Percentiles rank a stretch among this genome's conserved stretches.
Evolutionary conservation across 2,329 filamentous ascomycete genomes (phyloP).

Genomic region (Pezicula neosporulosa): DNA sequence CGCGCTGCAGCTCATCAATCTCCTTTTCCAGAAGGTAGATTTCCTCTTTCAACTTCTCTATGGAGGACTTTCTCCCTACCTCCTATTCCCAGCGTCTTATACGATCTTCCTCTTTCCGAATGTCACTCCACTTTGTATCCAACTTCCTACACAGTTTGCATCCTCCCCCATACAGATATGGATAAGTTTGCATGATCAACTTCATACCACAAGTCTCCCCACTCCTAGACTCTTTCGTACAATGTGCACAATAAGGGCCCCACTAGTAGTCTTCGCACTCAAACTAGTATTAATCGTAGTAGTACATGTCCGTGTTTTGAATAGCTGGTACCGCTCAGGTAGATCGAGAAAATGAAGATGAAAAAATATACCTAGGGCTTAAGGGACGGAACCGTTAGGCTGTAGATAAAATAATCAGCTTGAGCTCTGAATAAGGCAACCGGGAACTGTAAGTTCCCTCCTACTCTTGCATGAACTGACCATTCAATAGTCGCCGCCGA

Average conservation of each 20-base stretch:
- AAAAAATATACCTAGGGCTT: too few species aligned
- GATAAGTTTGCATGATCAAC: constrained; percentile 73
- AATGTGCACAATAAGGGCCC: constrained; percentile 89
- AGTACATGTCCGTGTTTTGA: constrained; percentile 66
- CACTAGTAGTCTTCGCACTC: constrained; percentile 89
- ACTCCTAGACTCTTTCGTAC: constrained; percentile 90
- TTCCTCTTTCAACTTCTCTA: constrained; percentile 67
- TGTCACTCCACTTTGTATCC: constrained; percentile 76
- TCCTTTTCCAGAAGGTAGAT: constrained; percentile 64
- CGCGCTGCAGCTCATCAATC: constrained; percentile 43
- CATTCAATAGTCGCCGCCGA: too few species aligned
- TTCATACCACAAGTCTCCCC: constrained; percentile 96
- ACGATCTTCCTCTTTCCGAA: constrained; percentile 70
- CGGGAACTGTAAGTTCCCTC: too few species aligned
- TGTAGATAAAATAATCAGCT: too few species aligned
- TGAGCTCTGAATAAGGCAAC: too few species aligned
- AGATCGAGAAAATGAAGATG: too few species aligned
- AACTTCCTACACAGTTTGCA: constrained; percentile 90
- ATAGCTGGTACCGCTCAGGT: too few species aligned
- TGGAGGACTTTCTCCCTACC: constrained; percentile 63
- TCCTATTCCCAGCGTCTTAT: constrained; percentile 72
- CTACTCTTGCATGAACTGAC: too few species aligned
- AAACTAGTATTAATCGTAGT: constrained; percentile 88
- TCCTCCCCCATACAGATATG: constrained; percentile 48
- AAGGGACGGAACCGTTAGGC: too few species aligned